Base-by-base conservation (phyloP, 805 yeast genomes). In the Yamadazyma insecticola region DNA sequence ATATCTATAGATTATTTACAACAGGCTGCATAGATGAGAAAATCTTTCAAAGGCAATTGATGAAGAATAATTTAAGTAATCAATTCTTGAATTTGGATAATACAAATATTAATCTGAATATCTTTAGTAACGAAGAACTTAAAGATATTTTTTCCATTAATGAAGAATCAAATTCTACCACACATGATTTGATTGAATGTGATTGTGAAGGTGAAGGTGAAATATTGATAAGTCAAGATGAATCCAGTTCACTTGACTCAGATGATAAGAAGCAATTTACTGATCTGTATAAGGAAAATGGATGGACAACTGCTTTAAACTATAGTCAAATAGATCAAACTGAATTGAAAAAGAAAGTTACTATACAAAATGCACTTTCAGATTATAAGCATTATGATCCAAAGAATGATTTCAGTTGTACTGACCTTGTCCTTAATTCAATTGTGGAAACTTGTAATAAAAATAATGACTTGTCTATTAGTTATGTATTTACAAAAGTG, bases 1-100 rank as follows among this genome's bases (percentile, higher is more conserved):
- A 63, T 50, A 78, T 90, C 18, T 92, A 92, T 50, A 68, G 98
- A 43, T 55, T 92, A 13, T 58, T 92, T 25, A 82, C 95, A 0
- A 78, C 94, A 0, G 98, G 97, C 0, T 78, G 89, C 33, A 82
- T 88, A 21, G 98, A 92, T 52, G 98, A 92, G 52, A 90, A 89
- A 58, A 89, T 92, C 3, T 79, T 83, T 38, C 97, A 92, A 52
- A 65, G 98, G 13, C 98, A 92, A 54, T 60, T 89, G 32, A 79
- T 86, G 67, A 92, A 92, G 53, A 75, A 65, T 33, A 88, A 81
- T 32, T 58, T 90, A 29, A 83, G 96, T 28, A 80, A 80, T 39
- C 77, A 76, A 41, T 81, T 90, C 44, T 38, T 67, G 74, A 67
- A 60, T 39, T 37, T 67, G 74, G 65, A 57, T 38, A 59, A 50